These are phyloP conservation scores for Aspergillus steynii DNA, from an alignment of 495 filamentous ascomycete genomes.

Conservation along the genomic window DNA sequence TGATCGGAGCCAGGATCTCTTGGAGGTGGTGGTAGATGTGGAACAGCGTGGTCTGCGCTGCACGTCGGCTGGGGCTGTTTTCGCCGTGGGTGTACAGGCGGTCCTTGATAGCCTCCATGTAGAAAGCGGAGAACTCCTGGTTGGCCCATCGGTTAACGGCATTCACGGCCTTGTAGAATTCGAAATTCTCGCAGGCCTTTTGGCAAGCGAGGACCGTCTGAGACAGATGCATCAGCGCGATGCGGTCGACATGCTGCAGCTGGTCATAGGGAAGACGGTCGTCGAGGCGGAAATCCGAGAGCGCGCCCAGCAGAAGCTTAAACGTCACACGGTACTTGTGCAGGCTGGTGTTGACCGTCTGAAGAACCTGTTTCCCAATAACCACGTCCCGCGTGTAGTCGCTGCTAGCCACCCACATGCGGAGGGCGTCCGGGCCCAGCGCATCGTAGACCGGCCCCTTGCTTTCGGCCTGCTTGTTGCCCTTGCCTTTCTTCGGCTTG, in stretches of 20 bases:
- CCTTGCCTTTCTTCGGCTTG: slow-evolving; percentile 54
- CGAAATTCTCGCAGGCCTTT: slow-evolving; percentile 63
- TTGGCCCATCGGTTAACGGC: slow-evolving; percentile 77
- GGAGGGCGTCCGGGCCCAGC: slow-evolving; percentile 80
- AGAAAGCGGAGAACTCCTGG: slow-evolving; percentile 85
- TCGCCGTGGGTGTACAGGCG: slow-evolving; percentile 77
- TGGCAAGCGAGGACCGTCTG: slow-evolving; percentile 60
- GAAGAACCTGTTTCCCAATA: slow-evolving; percentile 72
- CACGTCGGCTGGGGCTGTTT: slow-evolving; percentile 48
- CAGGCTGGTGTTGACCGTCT: slow-evolving; percentile 68
- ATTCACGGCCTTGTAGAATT: slow-evolving; percentile 79
- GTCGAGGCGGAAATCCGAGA: slow-evolving; percentile 58
- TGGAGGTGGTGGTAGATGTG: slow-evolving; percentile 70
- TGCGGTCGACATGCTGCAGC: slow-evolving; percentile 60
- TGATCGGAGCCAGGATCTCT: slow-evolving; percentile 75
- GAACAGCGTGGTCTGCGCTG: slow-evolving; percentile 67
- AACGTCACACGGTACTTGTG: slow-evolving; percentile 85
- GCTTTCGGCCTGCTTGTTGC: slow-evolving; percentile 47
- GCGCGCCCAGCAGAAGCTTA: slow-evolving; percentile 82
- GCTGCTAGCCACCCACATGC: slow-evolving; percentile 86
- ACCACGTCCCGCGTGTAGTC: slow-evolving; percentile 89
- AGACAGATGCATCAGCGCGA: slow-evolving; percentile 74
- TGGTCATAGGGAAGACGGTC: slow-evolving; percentile 40
- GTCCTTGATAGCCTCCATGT: slow-evolving; percentile 91
- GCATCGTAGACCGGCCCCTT: slow-evolving; percentile 52